Evolutionary conservation across 2,329 filamentous ascomycete species (phyloP).

Genomic region (Apiospora phragmitis): DNA sequence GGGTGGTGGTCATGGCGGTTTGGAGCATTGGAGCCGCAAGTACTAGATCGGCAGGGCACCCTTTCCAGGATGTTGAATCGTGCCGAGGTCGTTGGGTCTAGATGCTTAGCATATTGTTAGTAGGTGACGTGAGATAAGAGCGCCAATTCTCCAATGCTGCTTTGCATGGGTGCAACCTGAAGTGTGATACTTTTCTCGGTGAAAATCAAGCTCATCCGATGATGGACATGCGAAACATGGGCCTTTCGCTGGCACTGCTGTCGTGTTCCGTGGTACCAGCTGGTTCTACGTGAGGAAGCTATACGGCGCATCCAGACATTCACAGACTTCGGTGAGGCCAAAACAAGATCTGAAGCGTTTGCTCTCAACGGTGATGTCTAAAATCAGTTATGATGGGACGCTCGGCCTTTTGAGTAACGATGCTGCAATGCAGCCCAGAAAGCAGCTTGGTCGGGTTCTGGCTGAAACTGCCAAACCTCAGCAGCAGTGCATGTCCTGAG

Average conservation of each 20-base stretch:
- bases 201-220: neutral
- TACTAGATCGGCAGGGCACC: neutral
- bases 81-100: constrained; percentile 1
- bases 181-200: neutral
- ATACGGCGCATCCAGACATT: neutral
- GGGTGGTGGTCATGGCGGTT: neutral
- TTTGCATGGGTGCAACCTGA: neutral
- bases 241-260: neutral
- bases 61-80: neutral
- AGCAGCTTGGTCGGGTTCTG: neutral
- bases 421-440: neutral
- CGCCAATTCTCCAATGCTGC: neutral
- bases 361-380: neutral
- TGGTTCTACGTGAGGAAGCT: neutral
- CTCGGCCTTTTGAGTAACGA: neutral
- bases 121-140: neutral
- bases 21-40: neutral
- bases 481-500: neutral
- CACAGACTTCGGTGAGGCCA: neutral
- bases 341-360: neutral
- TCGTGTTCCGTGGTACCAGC: neutral
- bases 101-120: neutral
- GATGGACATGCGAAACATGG: neutral
- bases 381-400: neutral
- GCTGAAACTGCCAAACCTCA: constrained; percentile 1